Conservation (phyloP, 345 rosid genomes). For the Aquilaria malaccensis region DNA sequence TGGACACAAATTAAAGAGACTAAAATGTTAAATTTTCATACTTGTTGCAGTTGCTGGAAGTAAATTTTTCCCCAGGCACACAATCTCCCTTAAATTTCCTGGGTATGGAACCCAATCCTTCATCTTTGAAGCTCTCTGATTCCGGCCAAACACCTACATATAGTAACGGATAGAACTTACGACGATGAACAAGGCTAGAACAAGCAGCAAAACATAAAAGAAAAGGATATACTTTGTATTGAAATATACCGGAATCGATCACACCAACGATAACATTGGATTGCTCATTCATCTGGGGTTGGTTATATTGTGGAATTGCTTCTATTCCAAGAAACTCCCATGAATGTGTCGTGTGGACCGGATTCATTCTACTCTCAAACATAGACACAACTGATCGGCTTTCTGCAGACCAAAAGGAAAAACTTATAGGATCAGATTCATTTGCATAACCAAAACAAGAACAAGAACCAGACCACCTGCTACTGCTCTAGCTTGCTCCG, state of each 20-base stretch:
- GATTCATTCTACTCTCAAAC: slow-evolving; percentile 30
- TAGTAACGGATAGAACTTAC: background rate
- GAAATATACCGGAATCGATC: slow-evolving; percentile 27
- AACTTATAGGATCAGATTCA: background rate
- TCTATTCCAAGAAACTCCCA: slow-evolving; percentile 41
- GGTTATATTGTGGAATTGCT: slow-evolving; percentile 13
- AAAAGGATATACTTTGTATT: too few species aligned
- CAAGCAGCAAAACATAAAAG: background rate
- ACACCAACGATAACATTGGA: slow-evolving; percentile 37
- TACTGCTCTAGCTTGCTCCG: slow-evolving; percentile 30
- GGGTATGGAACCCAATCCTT: slow-evolving; percentile 34
- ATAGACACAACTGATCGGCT: slow-evolving; percentile 28
- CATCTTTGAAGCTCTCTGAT: slow-evolving; percentile 34
- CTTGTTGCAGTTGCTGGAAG: slow-evolving; percentile 34
- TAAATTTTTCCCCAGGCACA: slow-evolving; percentile 33
- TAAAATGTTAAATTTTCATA: background rate
- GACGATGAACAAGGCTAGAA: background rate
- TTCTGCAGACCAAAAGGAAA: slow-evolving; percentile 20
- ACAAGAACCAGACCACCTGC: slow-evolving; percentile 14
- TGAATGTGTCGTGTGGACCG: slow-evolving; percentile 41
- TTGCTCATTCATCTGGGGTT: slow-evolving; percentile 11
- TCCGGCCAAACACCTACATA: slow-evolving; percentile 45
- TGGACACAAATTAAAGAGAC: too few species aligned
- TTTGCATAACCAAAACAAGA: background rate
- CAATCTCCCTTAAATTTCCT: slow-evolving; percentile 42